A percentile compares a stretch with the other conserved stretches of the same genome.
phyloP scores from a whole-genome alignment of 108 stramenopile species.

The Nitzschia sp. region DNA sequence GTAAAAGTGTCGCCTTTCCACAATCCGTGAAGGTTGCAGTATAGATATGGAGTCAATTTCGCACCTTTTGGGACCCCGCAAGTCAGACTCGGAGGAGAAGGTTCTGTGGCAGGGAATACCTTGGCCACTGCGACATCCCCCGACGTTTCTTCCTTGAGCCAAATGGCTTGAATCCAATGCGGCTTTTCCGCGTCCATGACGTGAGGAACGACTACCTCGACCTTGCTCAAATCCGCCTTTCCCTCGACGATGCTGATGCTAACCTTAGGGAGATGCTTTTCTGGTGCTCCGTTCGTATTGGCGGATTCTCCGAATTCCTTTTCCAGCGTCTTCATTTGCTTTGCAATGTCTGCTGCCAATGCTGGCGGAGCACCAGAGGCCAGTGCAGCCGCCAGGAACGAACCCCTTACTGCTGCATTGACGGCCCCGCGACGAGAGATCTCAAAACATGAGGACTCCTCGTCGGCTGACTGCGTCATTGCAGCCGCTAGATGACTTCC shows the following conservation, averaged over 20 bases:
- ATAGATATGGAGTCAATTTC: neutral
- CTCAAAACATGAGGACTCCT: too few relatives aligned
- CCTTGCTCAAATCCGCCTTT: neutral
- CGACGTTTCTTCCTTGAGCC: constrained; percentile 21
- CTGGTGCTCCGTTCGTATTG: constrained; percentile 25
- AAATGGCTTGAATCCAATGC: constrained; percentile 26
- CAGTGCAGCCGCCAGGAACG: neutral
- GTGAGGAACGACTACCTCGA: constrained; percentile 21
- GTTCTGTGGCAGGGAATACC: constrained; percentile 12
- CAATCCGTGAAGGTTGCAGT: neutral
- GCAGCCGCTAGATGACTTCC: too few relatives aligned
- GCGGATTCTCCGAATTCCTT: neutral
- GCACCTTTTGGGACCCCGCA: neutral
- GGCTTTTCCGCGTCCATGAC: constrained; percentile 29
- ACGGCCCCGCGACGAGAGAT: neutral
- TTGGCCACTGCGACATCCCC: constrained; percentile 3
- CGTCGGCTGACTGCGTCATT: too few relatives aligned
- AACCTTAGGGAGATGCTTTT: constrained; percentile 19
- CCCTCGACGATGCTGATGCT: neutral
- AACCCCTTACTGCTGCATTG: neutral
- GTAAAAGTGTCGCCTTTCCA: constrained; percentile 4
- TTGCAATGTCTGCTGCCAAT: neutral
- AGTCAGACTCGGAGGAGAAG: constrained; percentile 7
- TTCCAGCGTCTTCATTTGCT: neutral
- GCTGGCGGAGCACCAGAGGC: neutral